Base-by-base conservation (phyloP, 805 yeast species). In the Nakazawaea peltata region DNA sequence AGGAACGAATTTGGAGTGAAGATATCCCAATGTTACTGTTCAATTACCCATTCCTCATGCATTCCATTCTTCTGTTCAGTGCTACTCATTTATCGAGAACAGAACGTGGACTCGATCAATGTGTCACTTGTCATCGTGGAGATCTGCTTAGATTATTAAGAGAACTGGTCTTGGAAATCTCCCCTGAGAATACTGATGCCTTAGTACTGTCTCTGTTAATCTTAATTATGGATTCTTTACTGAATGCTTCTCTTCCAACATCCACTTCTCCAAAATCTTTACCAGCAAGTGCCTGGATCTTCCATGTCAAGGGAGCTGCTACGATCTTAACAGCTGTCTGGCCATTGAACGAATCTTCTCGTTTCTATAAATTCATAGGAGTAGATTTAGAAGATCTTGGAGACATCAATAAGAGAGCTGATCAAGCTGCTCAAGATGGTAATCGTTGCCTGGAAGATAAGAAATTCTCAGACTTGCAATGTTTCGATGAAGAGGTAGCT, bases 241-340 rank as follows among this genome's bases (percentile, higher is more conserved):
- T 97, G 3, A 88, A 88, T 56, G 97, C 96, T 0, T 74, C 79
- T 2, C 61, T 71, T 31, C 94, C 74, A 30, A 50, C 64, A 2
- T 54, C 63, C 6, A 54, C 61, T 2, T 61, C 72, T 4, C 65
- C 76, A 3, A 73, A 71, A 44, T 78, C 87, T 2, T 57, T 87
- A 39, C 94, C 96, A 1, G 88, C 97, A 2, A 78, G 92, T 3
- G 95, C 97, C 0, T 90, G 97, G 97, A 78, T 90, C 38, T 92
- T 85, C 64, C 97, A 90, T 50, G 96, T 90, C 10, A 83, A 92
- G 47, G 97, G 97, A 22, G 95, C 97, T 0, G 96, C 96, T 5
- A 88, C 97, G 0, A 90, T 90, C 36, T 65, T 90, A 33, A 83
- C 95, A 2, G 95, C 96, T 1, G 95, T 88, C n/a, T 86, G 96